Evolutionary conservation across 1,139 yeast species (phyloP).

Genomic region (Diutina ranongensis): DNA sequence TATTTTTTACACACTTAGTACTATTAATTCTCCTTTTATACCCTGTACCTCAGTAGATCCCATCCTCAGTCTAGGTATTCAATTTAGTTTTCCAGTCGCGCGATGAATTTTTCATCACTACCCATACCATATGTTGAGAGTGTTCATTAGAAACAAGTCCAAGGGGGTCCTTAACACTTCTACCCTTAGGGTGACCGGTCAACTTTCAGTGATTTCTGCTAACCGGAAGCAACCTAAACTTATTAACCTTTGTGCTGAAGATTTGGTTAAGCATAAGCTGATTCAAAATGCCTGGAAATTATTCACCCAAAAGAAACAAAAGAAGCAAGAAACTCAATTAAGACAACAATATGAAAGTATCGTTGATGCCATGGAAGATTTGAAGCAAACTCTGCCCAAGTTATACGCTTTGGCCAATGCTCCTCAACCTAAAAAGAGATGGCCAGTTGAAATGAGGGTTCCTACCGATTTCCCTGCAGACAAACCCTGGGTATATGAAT

Average conservation of each 20-base stretch:
- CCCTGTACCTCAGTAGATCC: too few relatives aligned
- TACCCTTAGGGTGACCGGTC: slow-evolving; percentile 58
- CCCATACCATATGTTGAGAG: neutral
- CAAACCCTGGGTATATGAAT: slow-evolving; percentile 69
- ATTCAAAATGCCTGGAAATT: slow-evolving; percentile 78
- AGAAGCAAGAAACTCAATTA: slow-evolving; percentile 34
- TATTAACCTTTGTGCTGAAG: slow-evolving; percentile 68
- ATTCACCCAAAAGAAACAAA: slow-evolving; percentile 39
- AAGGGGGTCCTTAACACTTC: slow-evolving; percentile 35
- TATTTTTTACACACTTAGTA: too few relatives aligned
- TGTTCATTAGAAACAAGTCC: slow-evolving; percentile 1
- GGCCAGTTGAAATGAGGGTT: slow-evolving; percentile 70
- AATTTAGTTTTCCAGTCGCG: too few relatives aligned
- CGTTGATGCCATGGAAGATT: slow-evolving; percentile 61
- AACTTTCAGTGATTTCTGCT: slow-evolving; percentile 78
- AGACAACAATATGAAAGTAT: slow-evolving; percentile 57
- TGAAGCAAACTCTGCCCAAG: slow-evolving; percentile 36
- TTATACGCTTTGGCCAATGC: slow-evolving; percentile 42
- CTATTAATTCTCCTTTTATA: too few relatives aligned
- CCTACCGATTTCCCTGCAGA: slow-evolving; percentile 92
- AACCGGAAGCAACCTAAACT: slow-evolving; percentile 80
- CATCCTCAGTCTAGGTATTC: too few relatives aligned
- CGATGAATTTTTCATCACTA: neutral
- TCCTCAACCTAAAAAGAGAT: slow-evolving; percentile 33
- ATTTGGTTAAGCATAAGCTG: slow-evolving; percentile 72